Conservation (phyloP, 129 eudicot genomes). For the Kitagawia praeruptora region DNA sequence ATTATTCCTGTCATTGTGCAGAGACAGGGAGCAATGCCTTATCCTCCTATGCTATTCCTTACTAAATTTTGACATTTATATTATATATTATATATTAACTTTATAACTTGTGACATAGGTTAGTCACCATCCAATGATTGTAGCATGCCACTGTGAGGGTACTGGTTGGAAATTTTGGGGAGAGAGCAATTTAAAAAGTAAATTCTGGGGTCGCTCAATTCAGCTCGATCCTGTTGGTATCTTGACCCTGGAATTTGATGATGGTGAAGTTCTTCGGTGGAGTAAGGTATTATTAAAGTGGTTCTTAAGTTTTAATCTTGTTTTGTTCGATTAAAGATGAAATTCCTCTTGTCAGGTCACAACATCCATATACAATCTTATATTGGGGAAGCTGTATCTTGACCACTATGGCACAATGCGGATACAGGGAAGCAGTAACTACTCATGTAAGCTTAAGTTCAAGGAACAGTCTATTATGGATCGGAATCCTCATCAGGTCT, state of each 20-base stretch:
- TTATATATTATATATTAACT: background rate
- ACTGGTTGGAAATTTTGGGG: slow-evolving; percentile 97
- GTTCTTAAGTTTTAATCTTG: background rate
- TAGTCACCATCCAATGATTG: slow-evolving; percentile 96
- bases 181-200: slow-evolving; percentile 95
- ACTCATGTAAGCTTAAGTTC: slow-evolving; percentile 84
- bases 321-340: slow-evolving; percentile 5
- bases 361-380: slow-evolving; percentile 94
- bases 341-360: slow-evolving; percentile 59
- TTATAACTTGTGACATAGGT: slow-evolving; percentile 40
- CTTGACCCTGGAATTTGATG: slow-evolving; percentile 87
- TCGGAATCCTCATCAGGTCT: slow-evolving; percentile 95
- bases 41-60: background rate
- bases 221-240: slow-evolving; percentile 94
- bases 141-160: slow-evolving; percentile 99
- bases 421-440: slow-evolving; percentile 66
- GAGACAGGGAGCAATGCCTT: background rate
- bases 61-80: background rate
- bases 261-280: slow-evolving; percentile 96
- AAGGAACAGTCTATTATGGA: slow-evolving; percentile 96
- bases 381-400: slow-evolving; percentile 87
- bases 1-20: background rate
- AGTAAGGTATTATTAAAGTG: slow-evolving; percentile 56
- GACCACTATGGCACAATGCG: slow-evolving; percentile 99
- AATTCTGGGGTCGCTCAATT: slow-evolving; percentile 99